Conservation (phyloP, 441 rosid species). For the Geranium incanum region DNA sequence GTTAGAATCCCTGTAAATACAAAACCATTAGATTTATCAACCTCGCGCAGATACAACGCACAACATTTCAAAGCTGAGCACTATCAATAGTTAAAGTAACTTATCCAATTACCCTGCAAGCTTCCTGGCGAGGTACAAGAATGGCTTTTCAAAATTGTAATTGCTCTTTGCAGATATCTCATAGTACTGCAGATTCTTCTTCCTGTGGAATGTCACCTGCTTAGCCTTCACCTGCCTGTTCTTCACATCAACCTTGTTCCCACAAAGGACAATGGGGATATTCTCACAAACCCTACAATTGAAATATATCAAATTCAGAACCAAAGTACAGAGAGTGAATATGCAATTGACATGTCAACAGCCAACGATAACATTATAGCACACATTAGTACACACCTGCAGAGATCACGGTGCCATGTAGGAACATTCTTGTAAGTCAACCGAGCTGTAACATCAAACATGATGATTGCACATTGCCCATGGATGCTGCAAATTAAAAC, state of each 20-base stretch:
- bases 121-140: slow-evolving; percentile 79
- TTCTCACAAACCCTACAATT: slow-evolving; percentile 64
- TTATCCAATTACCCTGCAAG: slow-evolving; percentile 59
- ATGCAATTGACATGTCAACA: not conserved
- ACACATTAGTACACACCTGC: slow-evolving; percentile 36
- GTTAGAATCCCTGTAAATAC: slow-evolving; percentile 36
- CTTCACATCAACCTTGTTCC: slow-evolving; percentile 79
- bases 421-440: slow-evolving; percentile 10
- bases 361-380: not conserved
- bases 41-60: not conserved
- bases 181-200: slow-evolving; percentile 76
- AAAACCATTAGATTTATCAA: slow-evolving; percentile 2
- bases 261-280: slow-evolving; percentile 76
- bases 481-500: slow-evolving; percentile 51
- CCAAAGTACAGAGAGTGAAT: not conserved
- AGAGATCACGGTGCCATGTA: slow-evolving; percentile 84
- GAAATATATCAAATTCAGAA: not conserved
- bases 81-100: not conserved
- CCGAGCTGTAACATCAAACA: slow-evolving; percentile 8
- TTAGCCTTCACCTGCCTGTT: slow-evolving; percentile 92
- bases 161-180: slow-evolving; percentile 89
- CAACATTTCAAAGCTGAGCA: not conserved
- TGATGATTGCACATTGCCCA: slow-evolving; percentile 68
- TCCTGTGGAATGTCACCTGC: slow-evolving; percentile 83
- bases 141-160: slow-evolving; percentile 85